Conservation (phyloP, 2,329 filamentous ascomycete genomes). For the Aspergillus floridensis region DNA sequence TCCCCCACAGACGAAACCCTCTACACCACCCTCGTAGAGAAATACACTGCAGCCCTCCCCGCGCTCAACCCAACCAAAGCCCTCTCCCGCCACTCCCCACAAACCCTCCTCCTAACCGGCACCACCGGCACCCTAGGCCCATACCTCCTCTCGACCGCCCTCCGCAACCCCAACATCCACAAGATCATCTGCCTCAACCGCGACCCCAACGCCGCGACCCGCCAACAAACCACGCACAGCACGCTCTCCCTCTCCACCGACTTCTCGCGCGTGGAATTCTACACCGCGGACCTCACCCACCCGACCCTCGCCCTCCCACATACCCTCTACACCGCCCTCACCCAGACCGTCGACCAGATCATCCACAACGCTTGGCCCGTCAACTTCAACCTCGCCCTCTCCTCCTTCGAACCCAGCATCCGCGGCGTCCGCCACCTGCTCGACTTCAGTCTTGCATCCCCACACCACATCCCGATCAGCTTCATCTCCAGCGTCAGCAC, state of each 20-base stretch:
- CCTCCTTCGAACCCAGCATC: slow-evolving; percentile 29
- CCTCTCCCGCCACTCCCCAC: background rate
- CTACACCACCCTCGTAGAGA: slow-evolving; percentile 4
- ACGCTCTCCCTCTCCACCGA: background rate
- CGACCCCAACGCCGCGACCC: background rate
- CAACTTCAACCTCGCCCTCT: slow-evolving; percentile 30
- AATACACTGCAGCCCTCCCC: slow-evolving; percentile 8
- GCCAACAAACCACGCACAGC: background rate
- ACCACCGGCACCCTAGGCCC: slow-evolving; percentile 7
- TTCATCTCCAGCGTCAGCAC: slow-evolving; percentile 30
- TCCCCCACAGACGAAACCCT: background rate
- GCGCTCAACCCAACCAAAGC: background rate
- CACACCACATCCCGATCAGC: slow-evolving; percentile 19
- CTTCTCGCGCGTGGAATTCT: slow-evolving; percentile 27
- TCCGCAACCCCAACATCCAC: background rate
- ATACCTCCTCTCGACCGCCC: slow-evolving; percentile 4
- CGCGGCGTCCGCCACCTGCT: slow-evolving; percentile 24
- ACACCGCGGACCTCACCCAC: slow-evolving; percentile 18
- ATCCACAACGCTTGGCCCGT: slow-evolving; percentile 35
- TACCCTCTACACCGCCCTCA: slow-evolving; percentile 14
- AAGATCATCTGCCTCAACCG: slow-evolving; percentile 11
- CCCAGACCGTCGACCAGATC: slow-evolving; percentile 18
- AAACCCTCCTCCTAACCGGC: slow-evolving; percentile 8
- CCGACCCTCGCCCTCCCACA: slow-evolving; percentile 18
- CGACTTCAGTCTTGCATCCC: slow-evolving; percentile 22